Percentiles rank a stretch among this genome's conserved stretches.
Conservation (phyloP, 768 basidiomycete genomes). For the Amanita phalloides region DNA sequence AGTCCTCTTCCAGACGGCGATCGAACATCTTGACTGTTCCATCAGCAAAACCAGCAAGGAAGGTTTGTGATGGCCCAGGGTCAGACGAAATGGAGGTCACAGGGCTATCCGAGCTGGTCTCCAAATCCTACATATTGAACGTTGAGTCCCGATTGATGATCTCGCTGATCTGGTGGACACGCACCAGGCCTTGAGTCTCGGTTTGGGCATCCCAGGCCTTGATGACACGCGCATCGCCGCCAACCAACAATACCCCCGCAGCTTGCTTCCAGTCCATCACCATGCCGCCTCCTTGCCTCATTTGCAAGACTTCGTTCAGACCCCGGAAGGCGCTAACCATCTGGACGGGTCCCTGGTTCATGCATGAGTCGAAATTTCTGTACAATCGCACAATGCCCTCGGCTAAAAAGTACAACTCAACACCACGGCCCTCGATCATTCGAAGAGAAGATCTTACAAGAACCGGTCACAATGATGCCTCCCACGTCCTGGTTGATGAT, state of each 20-base stretch:
- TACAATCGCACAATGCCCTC: slow-evolving; percentile 90
- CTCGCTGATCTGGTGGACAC: slow-evolving; percentile 14
- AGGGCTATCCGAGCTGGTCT: slow-evolving; percentile 84
- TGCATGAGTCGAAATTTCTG: slow-evolving; percentile 76
- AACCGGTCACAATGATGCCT: slow-evolving; percentile 79
- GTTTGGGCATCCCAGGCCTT: slow-evolving; percentile 94
- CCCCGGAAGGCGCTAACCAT: slow-evolving; percentile 94
- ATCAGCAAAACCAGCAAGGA: slow-evolving; percentile 89
- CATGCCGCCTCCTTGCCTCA: slow-evolving; percentile 73
- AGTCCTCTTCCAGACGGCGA: slow-evolving; percentile 75
- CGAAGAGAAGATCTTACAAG: slow-evolving; percentile 40
- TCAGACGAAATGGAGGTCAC: slow-evolving; percentile 82
- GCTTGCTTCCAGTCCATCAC: slow-evolving; percentile 92
- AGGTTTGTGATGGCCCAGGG: slow-evolving; percentile 60
- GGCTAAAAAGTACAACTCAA: slow-evolving; percentile 31
- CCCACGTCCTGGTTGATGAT: slow-evolving; percentile 95
- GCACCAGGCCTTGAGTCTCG: slow-evolving; percentile 65
- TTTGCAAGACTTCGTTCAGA: slow-evolving; percentile 63
- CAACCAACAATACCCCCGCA: slow-evolving; percentile 75
- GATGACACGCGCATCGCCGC: slow-evolving; percentile 84
- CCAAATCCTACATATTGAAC: slow-evolving; percentile 54
- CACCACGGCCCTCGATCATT: not conserved
- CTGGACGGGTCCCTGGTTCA: slow-evolving; percentile 66
- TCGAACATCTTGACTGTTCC: slow-evolving; percentile 88
- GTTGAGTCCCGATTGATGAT: not conserved